phyloP scores from a whole-genome alignment of 352 stramenopile species.

The Pythium sp. region DNA sequence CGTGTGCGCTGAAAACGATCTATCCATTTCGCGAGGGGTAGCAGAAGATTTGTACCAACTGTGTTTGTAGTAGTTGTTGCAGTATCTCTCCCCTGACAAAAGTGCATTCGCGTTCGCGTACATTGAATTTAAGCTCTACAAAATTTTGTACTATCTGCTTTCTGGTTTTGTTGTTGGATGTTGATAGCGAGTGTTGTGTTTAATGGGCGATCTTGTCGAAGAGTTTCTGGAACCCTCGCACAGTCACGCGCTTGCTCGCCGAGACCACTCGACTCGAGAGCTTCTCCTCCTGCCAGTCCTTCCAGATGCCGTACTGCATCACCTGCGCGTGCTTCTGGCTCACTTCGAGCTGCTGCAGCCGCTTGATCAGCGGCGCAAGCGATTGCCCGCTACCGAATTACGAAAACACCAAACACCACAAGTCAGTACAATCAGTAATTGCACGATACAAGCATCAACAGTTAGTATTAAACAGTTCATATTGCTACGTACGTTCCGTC shows the following conservation, averaged over 20 bases:
- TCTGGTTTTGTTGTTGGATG: background rate
- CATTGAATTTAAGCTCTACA: conserved; percentile 1
- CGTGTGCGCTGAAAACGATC: background rate
- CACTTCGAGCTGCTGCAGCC: conserved; percentile 46
- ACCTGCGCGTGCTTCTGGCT: conserved; percentile 64
- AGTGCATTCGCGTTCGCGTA: conserved; percentile 7
- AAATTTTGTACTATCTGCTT: conserved; percentile 1
- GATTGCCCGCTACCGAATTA: conserved; percentile 1
- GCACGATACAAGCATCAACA: background rate
- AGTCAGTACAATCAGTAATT: background rate
- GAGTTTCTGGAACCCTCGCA: conserved; percentile 42
- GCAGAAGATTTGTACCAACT: background rate
- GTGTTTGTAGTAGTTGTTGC: background rate
- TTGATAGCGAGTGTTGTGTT: background rate
- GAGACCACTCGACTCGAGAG: conserved; percentile 60
- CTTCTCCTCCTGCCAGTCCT: conserved; percentile 71
- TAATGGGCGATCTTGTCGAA: conserved; percentile 32
- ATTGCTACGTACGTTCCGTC: conserved; percentile 49
- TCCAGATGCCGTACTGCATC: conserved; percentile 84
- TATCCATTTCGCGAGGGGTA: conserved; percentile 12
- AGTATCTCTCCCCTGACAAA: background rate
- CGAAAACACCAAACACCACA: background rate
- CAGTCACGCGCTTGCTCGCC: conserved; percentile 55
- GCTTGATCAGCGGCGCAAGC: conserved; percentile 30
- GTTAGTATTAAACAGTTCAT: background rate